A percentile compares a stretch with the other conserved stretches of the same genome.
Evolutionary conservation across 2,329 filamentous ascomycete genomes (phyloP).

Genomic region (Neofusicoccum sp.): DNA sequence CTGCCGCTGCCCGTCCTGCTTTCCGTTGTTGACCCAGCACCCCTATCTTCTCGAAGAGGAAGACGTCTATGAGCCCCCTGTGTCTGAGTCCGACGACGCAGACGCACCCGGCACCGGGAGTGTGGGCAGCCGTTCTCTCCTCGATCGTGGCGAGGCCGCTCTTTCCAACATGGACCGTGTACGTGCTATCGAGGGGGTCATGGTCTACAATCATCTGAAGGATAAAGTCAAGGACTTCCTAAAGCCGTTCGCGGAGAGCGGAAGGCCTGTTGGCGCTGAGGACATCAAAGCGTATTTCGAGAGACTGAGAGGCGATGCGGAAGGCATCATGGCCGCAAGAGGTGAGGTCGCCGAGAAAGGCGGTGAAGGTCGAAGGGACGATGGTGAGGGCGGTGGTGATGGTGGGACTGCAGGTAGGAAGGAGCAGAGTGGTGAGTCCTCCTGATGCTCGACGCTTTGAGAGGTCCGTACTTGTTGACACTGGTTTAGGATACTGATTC

Average conservation of each 20-base stretch:
- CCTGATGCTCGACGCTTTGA: neutral
- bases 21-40: conserved; percentile 66
- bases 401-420: neutral
- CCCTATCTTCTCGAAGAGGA: conserved; percentile 89
- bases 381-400: conserved; percentile 28
- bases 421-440: conserved; percentile 14
- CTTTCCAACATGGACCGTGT: conserved; percentile 91
- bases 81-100: conserved; percentile 61
- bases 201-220: conserved; percentile 96
- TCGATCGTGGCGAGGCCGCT: conserved; percentile 89
- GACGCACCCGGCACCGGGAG: conserved; percentile 49
- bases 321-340: conserved; percentile 55
- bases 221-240: conserved; percentile 95
- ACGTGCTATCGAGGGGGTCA: conserved; percentile 86
- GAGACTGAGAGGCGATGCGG: conserved; percentile 83
- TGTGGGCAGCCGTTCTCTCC: conserved; percentile 74
- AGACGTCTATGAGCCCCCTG: conserved; percentile 86
- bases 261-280: conserved; percentile 83
- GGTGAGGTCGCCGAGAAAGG: conserved; percentile 30
- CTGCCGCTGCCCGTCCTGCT: conserved; percentile 82
- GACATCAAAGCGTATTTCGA: conserved; percentile 98
- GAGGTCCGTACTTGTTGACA: neutral
- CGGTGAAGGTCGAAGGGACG: conserved; percentile 26
- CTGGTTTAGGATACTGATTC: neutral
- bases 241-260: conserved; percentile 88